Evolutionary conservation across 495 filamentous ascomycete species (phyloP).

Genomic region (Talaromyces thailandensis): DNA sequence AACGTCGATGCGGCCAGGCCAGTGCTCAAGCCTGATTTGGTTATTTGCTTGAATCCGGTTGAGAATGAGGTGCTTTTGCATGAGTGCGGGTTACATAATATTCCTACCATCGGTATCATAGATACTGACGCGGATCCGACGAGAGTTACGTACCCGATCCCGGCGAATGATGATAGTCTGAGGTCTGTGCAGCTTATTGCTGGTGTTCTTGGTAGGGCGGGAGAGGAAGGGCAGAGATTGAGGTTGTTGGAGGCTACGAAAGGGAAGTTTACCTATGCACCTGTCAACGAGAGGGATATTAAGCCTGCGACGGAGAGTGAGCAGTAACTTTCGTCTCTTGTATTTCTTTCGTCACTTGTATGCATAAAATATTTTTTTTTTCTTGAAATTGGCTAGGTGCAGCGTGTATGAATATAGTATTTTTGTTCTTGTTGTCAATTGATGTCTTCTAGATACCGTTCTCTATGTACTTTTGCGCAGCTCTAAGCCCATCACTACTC

Average conservation of each 20-base stretch:
- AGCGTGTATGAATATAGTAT: constrained; percentile 14
- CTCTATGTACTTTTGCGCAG: not conserved
- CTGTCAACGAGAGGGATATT: constrained; percentile 23
- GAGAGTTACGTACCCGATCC: constrained; percentile 94
- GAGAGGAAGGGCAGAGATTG: constrained; percentile 61
- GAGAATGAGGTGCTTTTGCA: constrained; percentile 88
- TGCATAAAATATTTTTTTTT: not conserved
- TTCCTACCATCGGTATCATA: constrained; percentile 90
- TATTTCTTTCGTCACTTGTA: constrained; percentile 8
- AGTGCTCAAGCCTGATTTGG: constrained; percentile 75
- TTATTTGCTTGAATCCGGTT: constrained; percentile 82
- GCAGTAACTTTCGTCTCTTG: constrained; percentile 11
- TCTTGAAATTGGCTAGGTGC: constrained; percentile 8
- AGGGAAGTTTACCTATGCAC: constrained; percentile 51
- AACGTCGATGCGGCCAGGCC: constrained; percentile 16
- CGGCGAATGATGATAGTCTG: constrained; percentile 93
- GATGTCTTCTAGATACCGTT: not conserved
- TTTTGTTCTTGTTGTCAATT: not conserved
- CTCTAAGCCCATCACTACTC: not conserved
- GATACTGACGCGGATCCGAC: constrained; percentile 91
- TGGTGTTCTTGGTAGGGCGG: constrained; percentile 76
- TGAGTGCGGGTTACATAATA: constrained; percentile 78
- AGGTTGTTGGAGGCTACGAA: constrained; percentile 51
- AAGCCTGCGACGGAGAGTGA: constrained; percentile 12
- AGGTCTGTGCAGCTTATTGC: constrained; percentile 73